A percentile compares a stretch with the other conserved stretches of the same genome.
Evolutionary conservation across 495 filamentous ascomycete species (phyloP).

Genomic region (Penicillium coprophilum): DNA sequence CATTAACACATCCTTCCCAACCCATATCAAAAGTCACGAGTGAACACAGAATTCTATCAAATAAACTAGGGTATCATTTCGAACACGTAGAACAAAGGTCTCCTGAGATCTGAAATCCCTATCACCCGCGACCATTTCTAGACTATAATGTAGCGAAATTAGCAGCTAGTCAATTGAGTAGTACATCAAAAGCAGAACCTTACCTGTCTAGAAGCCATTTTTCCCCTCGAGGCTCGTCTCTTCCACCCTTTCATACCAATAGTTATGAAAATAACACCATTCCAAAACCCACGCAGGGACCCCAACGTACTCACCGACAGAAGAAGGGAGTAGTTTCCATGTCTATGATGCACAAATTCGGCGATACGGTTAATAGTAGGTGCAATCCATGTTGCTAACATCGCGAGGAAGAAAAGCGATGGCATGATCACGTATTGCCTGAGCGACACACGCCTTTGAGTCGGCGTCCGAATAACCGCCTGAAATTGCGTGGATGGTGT

Average conservation of each 20-base stretch:
- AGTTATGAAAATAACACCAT: constrained; percentile 45
- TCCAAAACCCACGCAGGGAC: constrained; percentile 50
- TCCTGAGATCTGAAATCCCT: background rate
- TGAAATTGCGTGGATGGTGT: background rate
- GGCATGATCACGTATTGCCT: constrained; percentile 51
- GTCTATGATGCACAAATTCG: constrained; percentile 34
- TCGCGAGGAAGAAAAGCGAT: constrained; percentile 46
- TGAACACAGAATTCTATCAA: background rate
- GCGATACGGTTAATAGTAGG: constrained; percentile 43
- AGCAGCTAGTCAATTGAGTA: background rate
- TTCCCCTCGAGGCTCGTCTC: constrained; percentile 15
- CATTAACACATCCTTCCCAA: too few relatives aligned
- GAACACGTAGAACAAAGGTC: background rate
- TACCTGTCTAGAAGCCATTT: constrained; percentile 4
- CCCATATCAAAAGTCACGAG: background rate
- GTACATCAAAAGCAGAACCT: background rate
- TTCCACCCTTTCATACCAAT: constrained; percentile 42
- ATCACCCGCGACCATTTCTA: background rate
- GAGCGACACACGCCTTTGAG: constrained; percentile 39
- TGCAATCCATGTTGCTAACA: constrained; percentile 47
- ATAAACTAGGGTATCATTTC: background rate
- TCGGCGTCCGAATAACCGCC: constrained; percentile 7
- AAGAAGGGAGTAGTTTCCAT: constrained; percentile 38
- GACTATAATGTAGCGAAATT: background rate
- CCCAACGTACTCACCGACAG: constrained; percentile 41